Evolutionary conservation across 1,284 basidiomycete genomes (phyloP).

Genomic region (Irpex lacteus): DNA sequence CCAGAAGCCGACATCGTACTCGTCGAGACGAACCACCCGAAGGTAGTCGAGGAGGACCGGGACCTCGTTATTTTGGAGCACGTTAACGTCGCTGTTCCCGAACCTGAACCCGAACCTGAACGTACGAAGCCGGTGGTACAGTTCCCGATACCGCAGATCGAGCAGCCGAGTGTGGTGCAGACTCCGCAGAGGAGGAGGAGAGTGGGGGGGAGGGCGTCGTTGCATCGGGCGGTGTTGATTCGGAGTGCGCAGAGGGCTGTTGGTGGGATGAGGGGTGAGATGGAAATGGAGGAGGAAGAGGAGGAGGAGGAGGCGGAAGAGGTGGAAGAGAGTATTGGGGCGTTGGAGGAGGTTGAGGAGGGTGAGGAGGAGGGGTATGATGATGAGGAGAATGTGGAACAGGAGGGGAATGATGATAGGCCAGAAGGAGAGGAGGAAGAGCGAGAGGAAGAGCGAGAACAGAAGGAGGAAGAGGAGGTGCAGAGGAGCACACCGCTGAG

Average conservation of each 20-base stretch:
- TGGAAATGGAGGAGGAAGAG: constrained; percentile 29
- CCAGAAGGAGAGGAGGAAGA: neutral
- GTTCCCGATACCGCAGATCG: constrained; percentile 14
- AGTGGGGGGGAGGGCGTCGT: constrained; percentile 37
- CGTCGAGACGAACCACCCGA: constrained; percentile 63
- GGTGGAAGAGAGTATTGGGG: constrained; percentile 21
- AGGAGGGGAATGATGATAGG: constrained; percentile 4
- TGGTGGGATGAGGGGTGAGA: constrained; percentile 30
- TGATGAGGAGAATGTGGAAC: constrained; percentile 16
- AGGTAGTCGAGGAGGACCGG: constrained; percentile 64
- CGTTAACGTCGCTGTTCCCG: constrained; percentile 36
- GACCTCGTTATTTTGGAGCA: constrained; percentile 73
- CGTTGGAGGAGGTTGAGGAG: constrained; percentile 22
- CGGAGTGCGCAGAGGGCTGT: constrained; percentile 63
- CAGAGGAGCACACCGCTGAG: constrained; percentile 2
- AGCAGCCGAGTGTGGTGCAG: constrained; percentile 31
- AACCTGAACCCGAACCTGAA: constrained; percentile 11
- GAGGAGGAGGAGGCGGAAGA: constrained; percentile 25
- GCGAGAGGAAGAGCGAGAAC: constrained; percentile 1
- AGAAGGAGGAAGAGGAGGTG: constrained; percentile 8
- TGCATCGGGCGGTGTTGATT: constrained; percentile 69
- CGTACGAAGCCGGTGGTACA: constrained; percentile 14
- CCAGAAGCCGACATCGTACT: constrained; percentile 52
- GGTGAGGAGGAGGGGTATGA: constrained; percentile 19
- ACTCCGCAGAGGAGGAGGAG: constrained; percentile 39